Conservation (phyloP, 129 eudicot species). For the Silybum marianum region DNA sequence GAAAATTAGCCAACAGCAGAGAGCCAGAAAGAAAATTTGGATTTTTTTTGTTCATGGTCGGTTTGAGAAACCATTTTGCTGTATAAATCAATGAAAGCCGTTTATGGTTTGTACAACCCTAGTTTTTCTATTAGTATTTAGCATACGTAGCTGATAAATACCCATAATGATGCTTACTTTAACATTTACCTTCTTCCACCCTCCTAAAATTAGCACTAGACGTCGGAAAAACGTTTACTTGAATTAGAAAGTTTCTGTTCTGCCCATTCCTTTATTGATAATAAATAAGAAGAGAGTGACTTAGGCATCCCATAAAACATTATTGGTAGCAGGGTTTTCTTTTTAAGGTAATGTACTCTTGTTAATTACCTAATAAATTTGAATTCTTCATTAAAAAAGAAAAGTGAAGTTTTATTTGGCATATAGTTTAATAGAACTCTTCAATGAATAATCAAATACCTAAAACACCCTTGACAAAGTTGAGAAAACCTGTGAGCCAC, state of each 20-base stretch:
- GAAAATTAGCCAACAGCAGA: no score
- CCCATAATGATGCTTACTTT: background rate
- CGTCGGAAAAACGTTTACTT: background rate
- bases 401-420: background rate
- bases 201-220: background rate
- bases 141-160: background rate
- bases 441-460: background rate
- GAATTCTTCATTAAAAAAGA: background rate
- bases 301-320: background rate
- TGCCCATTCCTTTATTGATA: background rate
- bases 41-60: background rate
- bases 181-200: background rate
- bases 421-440: background rate
- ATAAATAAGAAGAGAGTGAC: background rate
- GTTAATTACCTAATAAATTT: background rate
- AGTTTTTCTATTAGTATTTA: background rate
- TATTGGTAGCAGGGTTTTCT: background rate
- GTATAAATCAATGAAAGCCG: background rate
- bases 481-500: background rate
- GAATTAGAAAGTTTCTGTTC: background rate
- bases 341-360: background rate
- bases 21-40: background rate
- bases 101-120: background rate
- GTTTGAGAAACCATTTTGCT: background rate
- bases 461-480: background rate